Base-by-base conservation (phyloP, 2,329 filamentous ascomycete genomes). In the Teratosphaeriaceae sp. region DNA sequence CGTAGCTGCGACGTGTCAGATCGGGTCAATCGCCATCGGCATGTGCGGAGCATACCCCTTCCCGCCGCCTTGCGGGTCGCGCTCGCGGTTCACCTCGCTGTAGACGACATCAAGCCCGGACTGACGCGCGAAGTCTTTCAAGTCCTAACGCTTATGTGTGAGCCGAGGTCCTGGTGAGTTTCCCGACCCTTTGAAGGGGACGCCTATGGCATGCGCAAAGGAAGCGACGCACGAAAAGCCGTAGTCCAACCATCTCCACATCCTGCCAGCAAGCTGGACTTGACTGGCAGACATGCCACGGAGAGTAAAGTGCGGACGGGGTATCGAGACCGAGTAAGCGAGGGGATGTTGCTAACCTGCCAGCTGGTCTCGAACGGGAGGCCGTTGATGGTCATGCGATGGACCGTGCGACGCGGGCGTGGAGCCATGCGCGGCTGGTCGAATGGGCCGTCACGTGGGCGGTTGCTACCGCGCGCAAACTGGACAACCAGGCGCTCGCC, bases 101-200 rank as follows among this genome's bases (percentile, higher is more conserved):
- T 95, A 98, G 61, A 98, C 92, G 54, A 98, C 92, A 66, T 97
- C 92, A 68, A 95, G 79, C 68, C 88, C 88, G 67, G 90, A 94
- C 68, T 94, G 87, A 65, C 92, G 88, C 50, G 92, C 92, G 71
- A 98, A 98, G 68, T 98, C 92, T 85, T 98, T 98, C 42, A 98
- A 82, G 70, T 98, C 92, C 92, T 98, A 88, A 72, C 82, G 23
- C 30, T 35, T 15, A 45, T 22, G 31, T 49, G 53, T 56, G 44
- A 56, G 54, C 52, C 31, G 5, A 34, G n/a, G 6, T 19, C 4
- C 3, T 34, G 15, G 5, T 6, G 6, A 19, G 12, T 34, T 18
- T 20, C 11, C 43, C 41, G 48, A 40, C 31, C 45, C 26, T 27
- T 27, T 8, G 8, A 27, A n/a, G n/a, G n/a, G n/a, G n/a, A n/a